Percentiles rank a stretch among this genome's conserved stretches.
phyloP scores from a whole-genome alignment of 2,329 filamentous ascomycete species.

The Bipolaris sorokiniana region DNA sequence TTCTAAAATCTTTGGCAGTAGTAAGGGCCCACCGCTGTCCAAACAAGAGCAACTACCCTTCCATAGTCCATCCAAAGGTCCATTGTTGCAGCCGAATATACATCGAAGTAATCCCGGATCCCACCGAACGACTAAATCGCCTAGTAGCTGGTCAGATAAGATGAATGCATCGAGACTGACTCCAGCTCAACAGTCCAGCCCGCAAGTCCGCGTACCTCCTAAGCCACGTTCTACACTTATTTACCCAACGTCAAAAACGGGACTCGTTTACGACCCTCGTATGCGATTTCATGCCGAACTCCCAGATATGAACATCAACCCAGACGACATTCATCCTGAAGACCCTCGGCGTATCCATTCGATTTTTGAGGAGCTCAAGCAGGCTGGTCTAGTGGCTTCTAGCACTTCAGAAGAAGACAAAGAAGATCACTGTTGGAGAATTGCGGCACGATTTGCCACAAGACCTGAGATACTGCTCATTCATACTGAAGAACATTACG shows the following conservation, averaged over 20 bases:
- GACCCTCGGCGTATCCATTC: slow-evolving; percentile 90
- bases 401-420: slow-evolving; percentile 56
- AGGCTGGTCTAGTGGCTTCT: slow-evolving; percentile 76
- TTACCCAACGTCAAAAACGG: slow-evolving; percentile 48
- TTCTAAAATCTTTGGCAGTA: slow-evolving; percentile 33
- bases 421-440: slow-evolving; percentile 67
- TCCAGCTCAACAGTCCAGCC: slow-evolving; percentile 24
- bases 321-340: slow-evolving; percentile 85
- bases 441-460: slow-evolving; percentile 77
- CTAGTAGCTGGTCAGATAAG: slow-evolving; percentile 27
- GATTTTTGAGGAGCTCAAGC: slow-evolving; percentile 88
- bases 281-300: slow-evolving; percentile 95
- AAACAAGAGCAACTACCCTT: slow-evolving; percentile 38
- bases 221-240: slow-evolving; percentile 45
- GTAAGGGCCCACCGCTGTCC: slow-evolving; percentile 19
- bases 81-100: slow-evolving; percentile 12
- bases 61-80: slow-evolving; percentile 27
- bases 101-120: slow-evolving; percentile 13
- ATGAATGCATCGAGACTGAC: slow-evolving; percentile 30
- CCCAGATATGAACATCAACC: slow-evolving; percentile 49
- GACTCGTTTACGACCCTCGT: slow-evolving; percentile 77
- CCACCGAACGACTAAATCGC: slow-evolving; percentile 14
- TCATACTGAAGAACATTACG: slow-evolving; percentile 77
- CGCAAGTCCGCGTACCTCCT: slow-evolving; percentile 39
- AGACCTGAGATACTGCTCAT: slow-evolving; percentile 79